These are phyloP conservation scores for Allium cepa DNA, from an alignment of 106 monocot genomes.

Conservation along the genomic window DNA sequence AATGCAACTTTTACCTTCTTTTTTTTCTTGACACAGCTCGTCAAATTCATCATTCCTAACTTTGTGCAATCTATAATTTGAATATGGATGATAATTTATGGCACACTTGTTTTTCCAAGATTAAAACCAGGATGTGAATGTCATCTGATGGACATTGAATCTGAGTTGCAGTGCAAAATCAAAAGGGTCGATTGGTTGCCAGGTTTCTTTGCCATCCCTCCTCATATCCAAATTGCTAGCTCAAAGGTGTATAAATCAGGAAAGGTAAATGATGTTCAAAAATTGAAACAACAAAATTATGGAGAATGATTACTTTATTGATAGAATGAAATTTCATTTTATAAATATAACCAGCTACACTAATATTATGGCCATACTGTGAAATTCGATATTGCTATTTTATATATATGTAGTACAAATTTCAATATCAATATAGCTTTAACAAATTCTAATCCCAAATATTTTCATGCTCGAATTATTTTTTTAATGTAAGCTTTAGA, in stretches of 20 bases:
- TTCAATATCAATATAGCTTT: no score
- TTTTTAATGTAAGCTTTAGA: no score
- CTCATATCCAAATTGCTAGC: constrained; percentile 72
- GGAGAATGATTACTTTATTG: no score
- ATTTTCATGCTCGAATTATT: no score
- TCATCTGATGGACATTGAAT: constrained; percentile 40
- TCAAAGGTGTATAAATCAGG: constrained; percentile 49
- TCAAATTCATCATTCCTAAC: background rate
- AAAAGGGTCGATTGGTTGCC: constrained; percentile 59
- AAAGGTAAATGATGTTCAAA: constrained; percentile 33
- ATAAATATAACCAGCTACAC: no score
- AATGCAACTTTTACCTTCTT: background rate
- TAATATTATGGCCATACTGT: no score
- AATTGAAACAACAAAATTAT: background rate
- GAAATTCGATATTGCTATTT: no score
- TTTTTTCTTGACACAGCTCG: background rate
- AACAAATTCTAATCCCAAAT: no score
- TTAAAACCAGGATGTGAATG: constrained; percentile 66
- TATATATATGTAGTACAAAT: no score
- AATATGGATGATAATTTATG: background rate
- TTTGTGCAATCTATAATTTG: background rate
- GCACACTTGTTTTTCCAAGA: constrained; percentile 17
- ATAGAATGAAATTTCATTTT: no score
- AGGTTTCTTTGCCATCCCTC: constrained; percentile 63
- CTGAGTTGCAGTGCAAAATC: constrained; percentile 52